Percentiles rank a stretch among this genome's conserved stretches.
Evolutionary conservation across 331 rosid genomes (phyloP).

Genomic region (Dryas integrifolia): DNA sequence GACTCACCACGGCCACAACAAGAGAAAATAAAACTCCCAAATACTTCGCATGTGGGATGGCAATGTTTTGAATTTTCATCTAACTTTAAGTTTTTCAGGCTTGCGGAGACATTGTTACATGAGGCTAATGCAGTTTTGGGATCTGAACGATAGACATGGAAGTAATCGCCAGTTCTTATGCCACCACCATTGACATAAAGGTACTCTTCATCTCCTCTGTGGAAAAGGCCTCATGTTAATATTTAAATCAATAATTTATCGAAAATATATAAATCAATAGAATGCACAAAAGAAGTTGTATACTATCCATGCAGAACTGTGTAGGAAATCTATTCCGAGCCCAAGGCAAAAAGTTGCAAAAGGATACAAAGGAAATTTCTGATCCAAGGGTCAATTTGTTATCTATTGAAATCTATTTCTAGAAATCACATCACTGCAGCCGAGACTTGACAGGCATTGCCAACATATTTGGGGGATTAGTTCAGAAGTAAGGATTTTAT

Average conservation of each 20-base stretch:
- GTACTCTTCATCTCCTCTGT: conserved; percentile 72
- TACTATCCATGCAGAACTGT: not conserved
- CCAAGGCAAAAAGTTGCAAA: not conserved
- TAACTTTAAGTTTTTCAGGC: conserved; percentile 43
- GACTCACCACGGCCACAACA: conserved; percentile 65
- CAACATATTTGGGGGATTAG: too few species aligned
- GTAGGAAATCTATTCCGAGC: not conserved
- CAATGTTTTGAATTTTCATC: conserved; percentile 28
- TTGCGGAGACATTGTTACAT: conserved; percentile 28
- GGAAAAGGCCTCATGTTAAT: conserved; percentile 20
- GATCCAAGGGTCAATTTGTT: not conserved
- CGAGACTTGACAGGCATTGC: too few species aligned
- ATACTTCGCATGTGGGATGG: conserved; percentile 30
- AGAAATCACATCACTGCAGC: too few species aligned
- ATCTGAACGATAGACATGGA: conserved; percentile 73
- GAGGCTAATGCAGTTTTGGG: conserved; percentile 46
- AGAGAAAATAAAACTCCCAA: conserved; percentile 68
- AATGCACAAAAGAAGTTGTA: conserved; percentile 9
- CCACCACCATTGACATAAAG: conserved; percentile 63
- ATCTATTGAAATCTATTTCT: not conserved
- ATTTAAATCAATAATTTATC: not conserved
- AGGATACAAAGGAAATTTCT: not conserved
- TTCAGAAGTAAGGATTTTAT: too few species aligned
- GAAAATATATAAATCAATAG: not conserved
- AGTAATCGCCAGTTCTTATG: conserved; percentile 64